Evolutionary conservation across 768 basidiomycete genomes (phyloP).

Genomic region (Amanita molliuscula): DNA sequence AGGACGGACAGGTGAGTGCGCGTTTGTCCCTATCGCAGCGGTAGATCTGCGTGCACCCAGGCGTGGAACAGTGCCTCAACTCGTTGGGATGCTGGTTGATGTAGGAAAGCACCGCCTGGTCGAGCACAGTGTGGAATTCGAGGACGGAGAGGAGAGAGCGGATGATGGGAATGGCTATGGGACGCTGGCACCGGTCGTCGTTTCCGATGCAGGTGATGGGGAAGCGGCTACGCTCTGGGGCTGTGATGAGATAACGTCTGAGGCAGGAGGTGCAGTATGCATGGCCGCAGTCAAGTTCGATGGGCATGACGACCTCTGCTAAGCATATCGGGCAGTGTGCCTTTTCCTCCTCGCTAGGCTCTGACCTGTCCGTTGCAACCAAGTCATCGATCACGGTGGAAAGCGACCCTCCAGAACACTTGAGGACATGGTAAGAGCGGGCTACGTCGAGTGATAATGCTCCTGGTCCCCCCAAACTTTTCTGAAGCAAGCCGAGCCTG

Average conservation of each 20-base stretch:
- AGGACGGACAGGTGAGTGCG: conserved; percentile 38
- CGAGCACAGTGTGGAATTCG: conserved; percentile 41
- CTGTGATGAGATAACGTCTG: conserved; percentile 34
- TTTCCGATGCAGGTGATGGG: conserved; percentile 58
- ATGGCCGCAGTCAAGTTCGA: conserved; percentile 38
- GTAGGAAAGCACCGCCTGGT: conserved; percentile 44
- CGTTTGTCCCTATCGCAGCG: conserved; percentile 16
- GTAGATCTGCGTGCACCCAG: conserved; percentile 66
- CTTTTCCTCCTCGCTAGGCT: neutral
- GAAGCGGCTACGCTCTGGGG: conserved; percentile 33
- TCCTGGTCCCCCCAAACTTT: neutral
- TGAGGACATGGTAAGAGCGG: neutral
- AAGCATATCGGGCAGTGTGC: conserved; percentile 44
- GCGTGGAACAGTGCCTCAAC: conserved; percentile 59
- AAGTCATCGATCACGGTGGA: neutral
- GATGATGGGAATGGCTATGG: conserved; percentile 45
- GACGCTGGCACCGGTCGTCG: conserved; percentile 39
- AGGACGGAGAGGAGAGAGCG: conserved; percentile 36
- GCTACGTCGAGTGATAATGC: neutral
- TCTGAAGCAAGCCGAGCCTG: neutral
- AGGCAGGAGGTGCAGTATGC: conserved; percentile 39
- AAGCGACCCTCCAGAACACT: neutral
- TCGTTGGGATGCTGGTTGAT: conserved; percentile 44
- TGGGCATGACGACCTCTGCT: conserved; percentile 28
- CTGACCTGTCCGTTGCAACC: neutral